Percentiles rank a stretch among this genome's conserved stretches.
Conservation (phyloP, 106 monocot species). For the Triglochin maritima region DNA sequence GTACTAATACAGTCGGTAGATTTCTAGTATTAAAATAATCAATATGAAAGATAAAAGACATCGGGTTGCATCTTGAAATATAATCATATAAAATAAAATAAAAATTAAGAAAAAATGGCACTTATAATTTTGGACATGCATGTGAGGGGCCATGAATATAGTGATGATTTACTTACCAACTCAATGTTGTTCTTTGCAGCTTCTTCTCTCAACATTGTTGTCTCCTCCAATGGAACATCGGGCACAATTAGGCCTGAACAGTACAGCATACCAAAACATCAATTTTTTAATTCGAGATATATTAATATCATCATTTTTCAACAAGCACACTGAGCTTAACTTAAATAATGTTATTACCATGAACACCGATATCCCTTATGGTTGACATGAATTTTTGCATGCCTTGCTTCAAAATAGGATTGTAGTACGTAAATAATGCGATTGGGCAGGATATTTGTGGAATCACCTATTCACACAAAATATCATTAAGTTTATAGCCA, state of each 20-base stretch:
- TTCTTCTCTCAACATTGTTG: conserved; percentile 36
- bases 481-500: no score
- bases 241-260: conserved; percentile 52
- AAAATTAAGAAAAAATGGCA: no score
- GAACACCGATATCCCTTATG: conserved; percentile 66
- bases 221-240: conserved; percentile 65
- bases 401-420: conserved; percentile 89
- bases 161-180: conserved; percentile 23
- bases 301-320: no score
- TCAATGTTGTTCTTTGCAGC: conserved; percentile 41
- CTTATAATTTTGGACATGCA: no score
- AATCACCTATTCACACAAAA: conserved; percentile 28
- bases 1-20: no score
- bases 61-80: no score
- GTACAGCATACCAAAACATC: neutral
- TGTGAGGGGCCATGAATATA: no score
- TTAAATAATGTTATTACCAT: conserved; percentile 26
- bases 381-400: conserved; percentile 63
- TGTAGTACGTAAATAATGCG: conserved; percentile 88
- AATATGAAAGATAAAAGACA: no score
- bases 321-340: no score
- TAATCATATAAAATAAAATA: no score
- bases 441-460: conserved; percentile 89
- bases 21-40: no score
- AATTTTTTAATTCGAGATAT: no score